Percentiles rank a stretch among this genome's conserved stretches.
Evolutionary conservation across 129 eudicot species (phyloP).

Genomic region (Arctium lappa): DNA sequence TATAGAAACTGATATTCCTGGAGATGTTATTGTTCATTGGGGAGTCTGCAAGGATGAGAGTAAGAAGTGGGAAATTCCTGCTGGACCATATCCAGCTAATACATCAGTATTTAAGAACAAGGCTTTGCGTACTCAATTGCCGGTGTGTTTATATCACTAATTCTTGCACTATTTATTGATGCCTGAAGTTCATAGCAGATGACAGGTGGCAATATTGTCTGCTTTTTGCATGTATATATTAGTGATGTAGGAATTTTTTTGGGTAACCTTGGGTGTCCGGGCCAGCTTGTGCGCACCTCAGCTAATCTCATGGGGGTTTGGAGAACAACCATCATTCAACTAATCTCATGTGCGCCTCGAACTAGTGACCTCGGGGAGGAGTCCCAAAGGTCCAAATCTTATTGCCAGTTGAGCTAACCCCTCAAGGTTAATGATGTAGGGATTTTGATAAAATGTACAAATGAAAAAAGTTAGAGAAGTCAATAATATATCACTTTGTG

Average conservation of each 20-base stretch:
- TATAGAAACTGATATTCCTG: constrained; percentile 87
- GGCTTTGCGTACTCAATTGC: constrained; percentile 78
- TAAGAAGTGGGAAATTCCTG: constrained; percentile 83
- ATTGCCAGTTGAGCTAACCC: no score
- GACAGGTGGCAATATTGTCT: neutral
- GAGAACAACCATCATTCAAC: no score
- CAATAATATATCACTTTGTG: neutral
- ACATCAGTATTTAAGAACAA: constrained; percentile 65
- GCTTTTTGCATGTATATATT: neutral
- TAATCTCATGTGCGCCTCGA: no score
- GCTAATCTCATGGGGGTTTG: no score
- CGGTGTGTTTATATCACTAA: constrained; percentile 38
- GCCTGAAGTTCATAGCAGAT: neutral
- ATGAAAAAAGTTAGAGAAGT: neutral
- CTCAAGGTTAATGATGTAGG: neutral
- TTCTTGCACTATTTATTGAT: neutral
- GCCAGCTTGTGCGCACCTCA: no score
- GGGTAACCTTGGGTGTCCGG: no score
- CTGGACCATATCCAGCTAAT: constrained; percentile 62
- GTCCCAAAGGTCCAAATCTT: no score
- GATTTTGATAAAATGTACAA: neutral
- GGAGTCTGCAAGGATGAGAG: constrained; percentile 72
- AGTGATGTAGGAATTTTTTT: neutral
- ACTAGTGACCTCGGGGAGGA: no score
- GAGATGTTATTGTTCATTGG: constrained; percentile 90